Percentiles rank a stretch among this genome's conserved stretches.
Evolutionary conservation across 73 alveolate genomes (phyloP).

Genomic region (Paramecium bursaria): DNA sequence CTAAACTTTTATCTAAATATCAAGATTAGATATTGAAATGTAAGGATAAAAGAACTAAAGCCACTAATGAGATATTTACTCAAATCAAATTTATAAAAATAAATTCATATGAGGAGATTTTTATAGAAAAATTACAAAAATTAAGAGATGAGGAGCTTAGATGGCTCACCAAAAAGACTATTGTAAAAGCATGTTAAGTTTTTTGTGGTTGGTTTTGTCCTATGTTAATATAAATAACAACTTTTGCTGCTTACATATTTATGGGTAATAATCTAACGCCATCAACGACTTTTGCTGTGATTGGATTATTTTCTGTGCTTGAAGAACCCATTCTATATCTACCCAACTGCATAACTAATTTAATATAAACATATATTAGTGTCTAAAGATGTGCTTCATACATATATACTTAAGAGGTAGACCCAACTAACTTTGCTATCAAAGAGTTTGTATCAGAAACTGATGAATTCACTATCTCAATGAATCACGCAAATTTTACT

Average conservation of each 20-base stretch:
- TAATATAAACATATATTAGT: constrained; percentile 78
- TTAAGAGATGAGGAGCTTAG: constrained; percentile 77
- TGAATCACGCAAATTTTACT: constrained; percentile 62
- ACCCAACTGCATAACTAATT: constrained; percentile 81
- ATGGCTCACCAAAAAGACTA: constrained; percentile 58
- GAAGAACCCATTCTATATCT: constrained; percentile 82
- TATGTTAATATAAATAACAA: constrained; percentile 69
- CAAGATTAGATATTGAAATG: constrained; percentile 77
- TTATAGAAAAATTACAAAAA: constrained; percentile 73
- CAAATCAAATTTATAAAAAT: constrained; percentile 89
- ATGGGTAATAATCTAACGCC: constrained; percentile 82
- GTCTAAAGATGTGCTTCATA: constrained; percentile 83
- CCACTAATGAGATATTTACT: constrained; percentile 82
- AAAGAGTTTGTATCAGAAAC: neutral
- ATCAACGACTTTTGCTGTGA: constrained; percentile 76
- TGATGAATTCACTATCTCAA: constrained; percentile 26
- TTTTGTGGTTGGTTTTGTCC: constrained; percentile 79
- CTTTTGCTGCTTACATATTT: constrained; percentile 73
- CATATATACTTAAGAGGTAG: constrained; percentile 74
- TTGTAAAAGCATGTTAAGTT: constrained; percentile 65
- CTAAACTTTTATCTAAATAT: constrained; percentile 49
- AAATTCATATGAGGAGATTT: constrained; percentile 84
- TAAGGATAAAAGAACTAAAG: constrained; percentile 87
- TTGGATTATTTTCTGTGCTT: constrained; percentile 75
- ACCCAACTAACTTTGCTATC: neutral